Conservation (phyloP, 2,329 filamentous ascomycete genomes). For the Periglandula ipomoeae region DNA sequence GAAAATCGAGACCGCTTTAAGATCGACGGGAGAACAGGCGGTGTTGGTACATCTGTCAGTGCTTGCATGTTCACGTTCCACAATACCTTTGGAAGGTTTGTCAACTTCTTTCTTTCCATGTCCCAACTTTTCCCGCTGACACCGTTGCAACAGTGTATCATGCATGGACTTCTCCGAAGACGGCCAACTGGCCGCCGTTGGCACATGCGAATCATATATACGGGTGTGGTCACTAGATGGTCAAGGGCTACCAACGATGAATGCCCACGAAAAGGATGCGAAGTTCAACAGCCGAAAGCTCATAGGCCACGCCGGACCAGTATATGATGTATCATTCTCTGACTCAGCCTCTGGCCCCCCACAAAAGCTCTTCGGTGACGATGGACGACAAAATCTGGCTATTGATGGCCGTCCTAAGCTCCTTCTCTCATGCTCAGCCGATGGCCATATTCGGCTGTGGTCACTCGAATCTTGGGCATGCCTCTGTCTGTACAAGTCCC, state of each 20-base stretch:
- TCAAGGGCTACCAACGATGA: conserved; percentile 62
- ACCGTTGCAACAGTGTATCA: conserved; percentile 62
- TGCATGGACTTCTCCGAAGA: conserved; percentile 95
- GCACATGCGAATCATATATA: conserved; percentile 91
- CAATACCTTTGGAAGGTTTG: conserved; percentile 84
- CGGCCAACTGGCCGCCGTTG: conserved; percentile 74
- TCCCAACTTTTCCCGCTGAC: background rate
- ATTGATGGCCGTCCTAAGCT: conserved; percentile 57
- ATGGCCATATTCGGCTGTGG: conserved; percentile 86
- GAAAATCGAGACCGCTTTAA: conserved; percentile 88
- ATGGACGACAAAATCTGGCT: conserved; percentile 29
- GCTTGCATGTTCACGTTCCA: conserved; percentile 98
- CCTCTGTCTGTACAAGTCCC: conserved; percentile 86
- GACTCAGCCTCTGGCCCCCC: conserved; percentile 51
- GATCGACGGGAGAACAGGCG: conserved; percentile 76
- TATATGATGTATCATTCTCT: conserved; percentile 86
- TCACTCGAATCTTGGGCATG: conserved; percentile 88
- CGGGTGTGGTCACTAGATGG: conserved; percentile 89
- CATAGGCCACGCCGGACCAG: conserved; percentile 81
- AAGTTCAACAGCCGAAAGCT: conserved; percentile 60
- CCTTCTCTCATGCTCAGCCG: conserved; percentile 77
- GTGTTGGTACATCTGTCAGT: conserved; percentile 73
- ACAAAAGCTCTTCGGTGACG: conserved; percentile 39
- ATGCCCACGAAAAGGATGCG: conserved; percentile 46
- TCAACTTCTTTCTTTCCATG: conserved; percentile 4